phyloP scores from a whole-genome alignment of 768 basidiomycete genomes.

The Tylopilus subfusipes region DNA sequence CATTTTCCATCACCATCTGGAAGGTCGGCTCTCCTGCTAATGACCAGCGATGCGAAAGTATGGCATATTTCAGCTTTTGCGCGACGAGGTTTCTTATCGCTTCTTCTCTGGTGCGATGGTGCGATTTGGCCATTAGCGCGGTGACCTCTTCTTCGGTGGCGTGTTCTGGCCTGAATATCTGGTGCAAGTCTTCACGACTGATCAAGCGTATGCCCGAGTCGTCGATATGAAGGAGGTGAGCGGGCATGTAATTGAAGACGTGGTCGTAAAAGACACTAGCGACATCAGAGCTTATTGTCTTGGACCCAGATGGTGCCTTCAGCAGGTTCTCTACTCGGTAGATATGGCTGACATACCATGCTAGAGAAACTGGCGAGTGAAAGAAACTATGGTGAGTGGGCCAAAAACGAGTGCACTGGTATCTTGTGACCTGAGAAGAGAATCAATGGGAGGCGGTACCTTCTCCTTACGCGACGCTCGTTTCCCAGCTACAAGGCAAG shows the following conservation, averaged over 20 bases:
- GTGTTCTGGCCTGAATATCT: conserved; percentile 10
- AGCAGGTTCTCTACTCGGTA: not conserved
- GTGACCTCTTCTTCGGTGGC: conserved; percentile 7
- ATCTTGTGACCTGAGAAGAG: not conserved
- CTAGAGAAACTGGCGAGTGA: no score
- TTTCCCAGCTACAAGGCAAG: conserved; percentile 1
- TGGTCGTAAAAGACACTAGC: conserved; percentile 10
- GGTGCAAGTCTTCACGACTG: conserved; percentile 14
- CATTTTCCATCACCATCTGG: conserved; percentile 3
- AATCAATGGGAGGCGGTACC: no score
- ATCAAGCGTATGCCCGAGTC: conserved; percentile 4
- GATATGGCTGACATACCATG: not conserved
- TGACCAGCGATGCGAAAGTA: conserved; percentile 16
- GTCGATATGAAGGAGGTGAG: conserved; percentile 15
- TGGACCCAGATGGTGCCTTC: not conserved
- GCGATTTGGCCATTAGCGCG: not conserved
- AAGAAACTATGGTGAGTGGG: no score
- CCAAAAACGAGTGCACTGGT: not conserved
- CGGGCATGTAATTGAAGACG: conserved; percentile 17
- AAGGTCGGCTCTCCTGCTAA: conserved; percentile 13
- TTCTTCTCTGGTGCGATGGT: conserved; percentile 5
- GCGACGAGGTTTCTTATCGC: conserved; percentile 4
- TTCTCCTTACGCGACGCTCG: no score
- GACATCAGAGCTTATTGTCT: not conserved
- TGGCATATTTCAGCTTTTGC: conserved; percentile 12